phyloP scores from a whole-genome alignment of 176 grass and related monocot species.

The Oropetium thomaeum region DNA sequence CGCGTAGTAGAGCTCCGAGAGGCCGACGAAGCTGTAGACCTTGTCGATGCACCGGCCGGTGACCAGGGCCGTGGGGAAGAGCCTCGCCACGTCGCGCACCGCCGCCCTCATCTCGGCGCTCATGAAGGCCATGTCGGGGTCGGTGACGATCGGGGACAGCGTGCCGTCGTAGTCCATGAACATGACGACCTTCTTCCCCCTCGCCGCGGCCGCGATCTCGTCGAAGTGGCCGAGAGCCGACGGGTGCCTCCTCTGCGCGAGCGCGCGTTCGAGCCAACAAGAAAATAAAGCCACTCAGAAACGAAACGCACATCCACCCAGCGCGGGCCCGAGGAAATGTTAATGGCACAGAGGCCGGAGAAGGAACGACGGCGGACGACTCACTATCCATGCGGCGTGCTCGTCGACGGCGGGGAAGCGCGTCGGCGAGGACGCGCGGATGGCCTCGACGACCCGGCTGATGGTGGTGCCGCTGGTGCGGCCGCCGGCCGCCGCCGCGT shows the following conservation, averaged over 20 bases:
- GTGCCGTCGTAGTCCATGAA: constrained; percentile 98
- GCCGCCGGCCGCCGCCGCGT: not conserved
- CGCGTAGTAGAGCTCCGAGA: constrained; percentile 88
- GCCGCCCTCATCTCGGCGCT: constrained; percentile 72
- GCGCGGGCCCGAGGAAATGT: too few species aligned
- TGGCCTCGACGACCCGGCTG: constrained; percentile 66
- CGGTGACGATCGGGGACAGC: constrained; percentile 89
- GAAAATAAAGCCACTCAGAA: not conserved
- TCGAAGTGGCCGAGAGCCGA: constrained; percentile 78
- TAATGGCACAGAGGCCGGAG: too few species aligned
- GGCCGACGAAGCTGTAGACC: constrained; percentile 66
- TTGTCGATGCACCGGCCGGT: constrained; percentile 83
- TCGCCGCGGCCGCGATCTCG: constrained; percentile 55
- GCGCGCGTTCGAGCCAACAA: constrained; percentile 19
- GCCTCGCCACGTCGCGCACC: constrained; percentile 54
- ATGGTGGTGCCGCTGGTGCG: constrained; percentile 15
- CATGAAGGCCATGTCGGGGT: constrained; percentile 91
- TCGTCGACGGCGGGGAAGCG: constrained; percentile 45
- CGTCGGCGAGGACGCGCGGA: constrained; percentile 78
- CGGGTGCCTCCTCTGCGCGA: constrained; percentile 70
- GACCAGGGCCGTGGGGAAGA: constrained; percentile 84
- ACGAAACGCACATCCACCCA: too few species aligned
- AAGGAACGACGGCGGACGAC: too few species aligned
- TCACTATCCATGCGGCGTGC: constrained; percentile 54
- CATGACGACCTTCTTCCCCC: constrained; percentile 69